Conservation (phyloP, 1,284 basidiomycete genomes). For the Neonothopanus nambi region DNA sequence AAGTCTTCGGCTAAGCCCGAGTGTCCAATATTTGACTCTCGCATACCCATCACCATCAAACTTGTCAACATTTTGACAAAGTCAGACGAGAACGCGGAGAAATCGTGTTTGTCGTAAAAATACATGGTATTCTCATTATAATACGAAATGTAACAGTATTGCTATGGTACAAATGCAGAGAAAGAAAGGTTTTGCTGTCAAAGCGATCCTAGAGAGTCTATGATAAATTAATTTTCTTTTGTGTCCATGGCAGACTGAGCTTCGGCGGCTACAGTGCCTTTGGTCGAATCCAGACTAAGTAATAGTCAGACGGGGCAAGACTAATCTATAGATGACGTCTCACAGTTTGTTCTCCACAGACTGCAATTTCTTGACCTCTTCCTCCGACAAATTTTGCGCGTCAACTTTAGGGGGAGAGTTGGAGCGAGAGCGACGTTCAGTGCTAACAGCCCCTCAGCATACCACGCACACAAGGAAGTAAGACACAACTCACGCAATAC, state of each 20-base stretch:
- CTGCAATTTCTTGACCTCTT: constrained; percentile 13
- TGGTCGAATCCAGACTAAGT: constrained; percentile 13
- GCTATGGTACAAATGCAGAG: too few relatives aligned
- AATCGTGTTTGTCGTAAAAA: background rate
- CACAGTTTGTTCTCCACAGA: constrained; percentile 15
- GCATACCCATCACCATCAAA: too few relatives aligned
- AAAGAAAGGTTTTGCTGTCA: too few relatives aligned
- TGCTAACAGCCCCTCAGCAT: background rate
- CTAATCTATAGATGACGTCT: background rate
- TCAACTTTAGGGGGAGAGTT: constrained; percentile 14
- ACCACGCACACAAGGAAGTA: background rate
- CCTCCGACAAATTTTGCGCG: constrained; percentile 1
- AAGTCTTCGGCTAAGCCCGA: constrained; percentile 1
- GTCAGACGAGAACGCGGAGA: background rate
- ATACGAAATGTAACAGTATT: too few relatives aligned
- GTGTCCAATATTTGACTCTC: background rate
- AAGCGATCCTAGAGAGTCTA: too few relatives aligned
- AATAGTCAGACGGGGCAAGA: background rate
- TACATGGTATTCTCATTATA: background rate
- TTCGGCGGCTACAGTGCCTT: constrained; percentile 13
- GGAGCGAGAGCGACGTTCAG: constrained; percentile 15
- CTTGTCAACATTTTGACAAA: too few relatives aligned
- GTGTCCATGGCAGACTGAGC: constrained; percentile 13
- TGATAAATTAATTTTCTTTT: background rate
- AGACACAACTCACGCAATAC: constrained; percentile 19